phyloP scores from a whole-genome alignment of 257 asterid species.

The Rhazya stricta region DNA sequence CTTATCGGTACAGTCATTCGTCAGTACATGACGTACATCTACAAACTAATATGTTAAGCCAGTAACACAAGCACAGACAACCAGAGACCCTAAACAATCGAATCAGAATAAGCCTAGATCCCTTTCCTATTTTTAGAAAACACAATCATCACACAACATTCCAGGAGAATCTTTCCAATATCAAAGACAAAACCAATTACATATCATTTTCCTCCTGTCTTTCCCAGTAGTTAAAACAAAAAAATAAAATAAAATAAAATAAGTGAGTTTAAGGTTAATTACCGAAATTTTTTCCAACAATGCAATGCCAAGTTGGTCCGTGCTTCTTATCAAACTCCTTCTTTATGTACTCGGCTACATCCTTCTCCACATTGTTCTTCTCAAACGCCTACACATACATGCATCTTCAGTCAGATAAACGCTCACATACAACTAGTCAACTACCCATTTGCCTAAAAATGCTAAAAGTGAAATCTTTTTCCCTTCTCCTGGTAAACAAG shows the following conservation, averaged over 20 bases:
- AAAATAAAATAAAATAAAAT: not conserved
- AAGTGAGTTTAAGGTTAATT: constrained; percentile 14
- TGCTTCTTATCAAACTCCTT: constrained; percentile 86
- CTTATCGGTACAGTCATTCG: not conserved
- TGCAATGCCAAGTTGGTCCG: constrained; percentile 99
- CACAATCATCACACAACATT: not conserved
- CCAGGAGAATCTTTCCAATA: not conserved
- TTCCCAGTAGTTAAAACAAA: not conserved
- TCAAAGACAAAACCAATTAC: not conserved
- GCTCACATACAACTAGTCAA: not conserved
- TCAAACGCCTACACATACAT: constrained; percentile 66
- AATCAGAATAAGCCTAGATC: constrained; percentile 5
- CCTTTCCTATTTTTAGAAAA: not conserved
- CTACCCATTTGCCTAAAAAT: not conserved
- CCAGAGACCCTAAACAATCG: not conserved
- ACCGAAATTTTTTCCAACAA: constrained; percentile 98
- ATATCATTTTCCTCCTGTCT: not conserved
- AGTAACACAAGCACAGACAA: not conserved
- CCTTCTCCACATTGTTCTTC: constrained; percentile 82
- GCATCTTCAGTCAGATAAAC: not conserved
- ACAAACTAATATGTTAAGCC: not conserved
- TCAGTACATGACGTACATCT: not conserved
- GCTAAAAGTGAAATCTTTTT: not conserved
- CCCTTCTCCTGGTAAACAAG: not conserved
- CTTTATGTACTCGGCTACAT: constrained; percentile 92